A percentile compares a stretch with the other conserved stretches of the same genome.
These are phyloP conservation scores for Nematocida homosporus DNA, from an alignment of 371 early-diverging fungal genomes.

Conservation along the genomic window DNA sequence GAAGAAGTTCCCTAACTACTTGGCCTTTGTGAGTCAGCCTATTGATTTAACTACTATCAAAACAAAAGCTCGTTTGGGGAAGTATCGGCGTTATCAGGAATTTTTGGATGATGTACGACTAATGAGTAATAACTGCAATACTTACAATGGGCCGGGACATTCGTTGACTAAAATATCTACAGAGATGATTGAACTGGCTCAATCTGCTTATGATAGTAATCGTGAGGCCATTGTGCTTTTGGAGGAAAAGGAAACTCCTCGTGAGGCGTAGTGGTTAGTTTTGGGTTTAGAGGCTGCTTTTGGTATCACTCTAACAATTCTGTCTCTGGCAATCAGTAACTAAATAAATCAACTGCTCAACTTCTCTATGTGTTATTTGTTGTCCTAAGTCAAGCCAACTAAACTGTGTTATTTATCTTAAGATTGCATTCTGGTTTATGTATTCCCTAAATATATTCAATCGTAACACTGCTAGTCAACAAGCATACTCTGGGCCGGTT, in stretches of 20 bases:
- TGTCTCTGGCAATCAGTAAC: too few species aligned
- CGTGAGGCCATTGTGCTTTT: constrained; percentile 33
- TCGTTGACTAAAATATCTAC: constrained; percentile 66
- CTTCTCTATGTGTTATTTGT: too few species aligned
- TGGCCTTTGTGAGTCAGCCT: constrained; percentile 59
- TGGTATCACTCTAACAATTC: too few species aligned
- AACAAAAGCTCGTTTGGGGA: constrained; percentile 58
- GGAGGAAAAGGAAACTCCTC: background rate
- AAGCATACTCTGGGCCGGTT: too few species aligned
- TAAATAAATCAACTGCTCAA: too few species aligned
- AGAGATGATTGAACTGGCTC: constrained; percentile 50
- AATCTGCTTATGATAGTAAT: constrained; percentile 16
- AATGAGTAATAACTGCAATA: constrained; percentile 66
- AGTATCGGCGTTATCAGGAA: constrained; percentile 60
- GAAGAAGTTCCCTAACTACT: constrained; percentile 68
- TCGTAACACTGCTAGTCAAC: too few species aligned
- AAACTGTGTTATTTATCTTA: too few species aligned
- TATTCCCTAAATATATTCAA: too few species aligned
- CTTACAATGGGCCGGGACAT: constrained; percentile 68
- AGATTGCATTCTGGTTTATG: too few species aligned
- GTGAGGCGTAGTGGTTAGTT: background rate
- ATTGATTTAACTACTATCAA: constrained; percentile 68
- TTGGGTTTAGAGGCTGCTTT: too few species aligned
- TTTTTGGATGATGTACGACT: constrained; percentile 65
- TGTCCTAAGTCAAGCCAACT: too few species aligned